Evolutionary conservation across 495 filamentous ascomycete species (phyloP), one percentile per base, ranked within the genome.

Genomic region (Rusavskia elegans): DNA sequence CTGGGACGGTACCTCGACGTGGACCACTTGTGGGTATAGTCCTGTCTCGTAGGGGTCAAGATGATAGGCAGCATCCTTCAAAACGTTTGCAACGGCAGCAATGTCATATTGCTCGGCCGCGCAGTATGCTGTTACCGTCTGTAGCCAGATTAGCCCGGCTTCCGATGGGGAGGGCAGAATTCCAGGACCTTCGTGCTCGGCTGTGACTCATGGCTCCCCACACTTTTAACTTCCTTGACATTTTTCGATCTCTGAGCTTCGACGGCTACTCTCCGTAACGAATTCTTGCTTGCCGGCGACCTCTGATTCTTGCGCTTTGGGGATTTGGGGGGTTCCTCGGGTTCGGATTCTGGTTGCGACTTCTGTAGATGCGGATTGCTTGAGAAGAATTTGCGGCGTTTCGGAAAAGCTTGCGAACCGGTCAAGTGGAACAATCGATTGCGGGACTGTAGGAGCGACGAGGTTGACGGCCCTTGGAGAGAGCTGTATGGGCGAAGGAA

Each of bases 81-180:
- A 62, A 14, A 92, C 81, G 17, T 81, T 77, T 49, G 79, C 74
- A 4, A 86, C 85, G 49, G 71, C 68, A 57, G 77, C 72, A 67
- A 95, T 84, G 59, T 92, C 74, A 67, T 92, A 95, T 60, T 84
- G 80, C 62, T 94, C 87, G 20, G 89, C 87, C 2, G 87, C 81
- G 57, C 87, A 89, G 58, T 88, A 83, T 3, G 89, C 89, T 29
- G 79, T 86, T 38, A 95, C 80, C 51, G 71, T 77, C 68, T 84
- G 67, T 51, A 49, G 2, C 39, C 49, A 20, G 48, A 53, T 71
- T 46, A 72, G 64, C 49, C 50, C 35, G 8, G 3, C 10, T 40
- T 37, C 8, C 30, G 25, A 42, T n/a, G 20, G 13, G 13, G 3
- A 5, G 11, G 30, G 38, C 30, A 17, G 21, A 11, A 19, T 2